Evolutionary conservation across 2,329 filamentous ascomycete genomes (phyloP), one percentile per base, ranked within the genome.

Genomic region (Coniochaeta prunicola): DNA sequence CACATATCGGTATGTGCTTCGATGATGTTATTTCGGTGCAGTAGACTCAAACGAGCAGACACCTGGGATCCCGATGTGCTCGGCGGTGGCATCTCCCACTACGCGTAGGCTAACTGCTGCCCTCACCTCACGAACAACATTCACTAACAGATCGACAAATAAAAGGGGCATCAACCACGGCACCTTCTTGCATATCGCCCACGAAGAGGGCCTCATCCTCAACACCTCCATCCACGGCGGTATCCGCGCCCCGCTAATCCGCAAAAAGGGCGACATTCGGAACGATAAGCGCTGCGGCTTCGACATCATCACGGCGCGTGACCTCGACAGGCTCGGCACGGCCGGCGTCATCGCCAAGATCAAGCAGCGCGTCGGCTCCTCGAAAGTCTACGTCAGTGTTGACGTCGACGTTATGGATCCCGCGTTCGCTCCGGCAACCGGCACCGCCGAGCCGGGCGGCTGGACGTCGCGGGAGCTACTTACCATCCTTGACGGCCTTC

Each of bases 331-430:
- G 17, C 70, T 91, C 38, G 89, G 89, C 3, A 74, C 80, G 0
- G 76, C 79, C 34, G 89, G 87, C 0, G 74, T 93, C 40, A 81
- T 90, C 2, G 73, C 83, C 12, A 74, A 73, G 42, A 90, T 93
- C 62, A 76, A 89, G 65, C 68, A 77, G 2, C 74, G 82, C 9
- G 80, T 85, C 0, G 72, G 73, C 1, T 75, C 75, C 15, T 76
- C 77, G 0, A 80, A 75, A 50, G 82, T 86, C 13, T 93, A 93
- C 66, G 77, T 93, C 26, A 88, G 82, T 59, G 83, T 93, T 17
- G 90, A 93, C 68, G 92, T 92, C 64, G 90, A 93, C 71, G 89
- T 92, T 0, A 77, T 93, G 53, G 89, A 93, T 70, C 90, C 90
- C 0, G 87, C 76, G 0, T 73, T 74, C 56, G 85, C 85, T 4